Conservation (phyloP, 345 rosid species). For the Arabidopsis suecica region DNA sequence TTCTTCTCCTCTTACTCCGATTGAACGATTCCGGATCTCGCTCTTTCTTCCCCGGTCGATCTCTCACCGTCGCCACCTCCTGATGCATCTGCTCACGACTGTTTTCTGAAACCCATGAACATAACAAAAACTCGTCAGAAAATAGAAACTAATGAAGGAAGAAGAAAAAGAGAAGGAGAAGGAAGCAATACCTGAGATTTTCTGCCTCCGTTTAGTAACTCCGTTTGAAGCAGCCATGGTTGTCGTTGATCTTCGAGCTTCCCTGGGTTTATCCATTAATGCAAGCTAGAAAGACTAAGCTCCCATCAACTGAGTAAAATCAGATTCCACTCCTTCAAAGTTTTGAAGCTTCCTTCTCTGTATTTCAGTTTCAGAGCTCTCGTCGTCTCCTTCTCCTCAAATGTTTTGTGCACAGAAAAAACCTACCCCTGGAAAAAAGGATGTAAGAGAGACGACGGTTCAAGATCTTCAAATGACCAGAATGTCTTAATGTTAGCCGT, state of each 20-base stretch:
- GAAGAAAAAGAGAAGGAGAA: background rate
- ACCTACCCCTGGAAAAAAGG: constrained; percentile 32
- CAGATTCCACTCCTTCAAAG: constrained; percentile 7
- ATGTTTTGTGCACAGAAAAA: constrained; percentile 27
- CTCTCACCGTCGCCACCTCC: constrained; percentile 48
- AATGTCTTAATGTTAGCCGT: constrained; percentile 25
- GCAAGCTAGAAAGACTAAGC: constrained; percentile 26
- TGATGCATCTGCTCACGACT: constrained; percentile 43
- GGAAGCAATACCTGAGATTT: constrained; percentile 38
- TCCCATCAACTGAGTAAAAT: constrained; percentile 31
- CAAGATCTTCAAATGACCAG: constrained; percentile 36
- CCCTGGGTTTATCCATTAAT: constrained; percentile 58
- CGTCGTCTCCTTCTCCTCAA: constrained; percentile 26
- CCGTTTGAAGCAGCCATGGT: constrained; percentile 52
- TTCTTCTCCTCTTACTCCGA: constrained; percentile 55
- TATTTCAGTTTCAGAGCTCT: constrained; percentile 3
- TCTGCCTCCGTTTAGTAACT: constrained; percentile 52
- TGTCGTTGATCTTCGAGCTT: constrained; percentile 51
- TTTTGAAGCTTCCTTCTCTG: constrained; percentile 11
- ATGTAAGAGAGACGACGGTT: constrained; percentile 50
- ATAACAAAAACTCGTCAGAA: constrained; percentile 14
- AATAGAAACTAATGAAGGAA: background rate
- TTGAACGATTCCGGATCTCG: constrained; percentile 44
- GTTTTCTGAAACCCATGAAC: constrained; percentile 39
- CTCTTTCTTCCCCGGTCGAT: constrained; percentile 42